Evolutionary conservation across 208 protist genomes (phyloP), one percentile per base, ranked within the genome.

Genomic region (Leishmania turanica): DNA sequence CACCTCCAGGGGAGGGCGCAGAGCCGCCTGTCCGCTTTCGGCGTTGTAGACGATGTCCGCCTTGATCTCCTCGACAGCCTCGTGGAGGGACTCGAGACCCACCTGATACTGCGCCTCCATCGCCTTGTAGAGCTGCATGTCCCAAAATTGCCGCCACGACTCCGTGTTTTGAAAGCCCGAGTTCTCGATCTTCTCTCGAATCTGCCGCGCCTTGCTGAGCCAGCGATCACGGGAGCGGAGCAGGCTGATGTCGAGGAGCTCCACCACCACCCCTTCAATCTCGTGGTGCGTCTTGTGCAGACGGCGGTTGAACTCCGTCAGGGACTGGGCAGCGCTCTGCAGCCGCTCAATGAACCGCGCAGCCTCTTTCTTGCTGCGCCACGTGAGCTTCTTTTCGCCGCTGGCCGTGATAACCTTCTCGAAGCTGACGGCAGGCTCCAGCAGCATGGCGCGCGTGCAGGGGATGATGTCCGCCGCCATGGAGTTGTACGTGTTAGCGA

Each of bases 71-170:
- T 92, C 87, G 37, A 99, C 89, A 13, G 87, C 86, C 74, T 98
- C 97, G 88, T 99, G 96, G 21, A 99, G 92, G 42, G 87, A 93
- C 87, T 99, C 96, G 31, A 99, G 84, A 0, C 98, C 98, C 9
- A 93, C 64, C 76, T 97, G 94, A 88, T 99, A 99, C 90, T 99
- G 97, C 76, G 92, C 81, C 83, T 99, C 98, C 83, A 99, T 92
- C 34, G 95, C 98, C 86, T 99, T 99, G 96, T 99, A 99, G 1
- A 99, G 76, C 85, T 99, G 98, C 91, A 98, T 93, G 88, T 99
- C 98, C 98, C 98, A 99, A 89, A 99, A 99, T 40, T 89, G 76
- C 77, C 93, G 96, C 99, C 99, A 99, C 82, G 89, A 71, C 17
- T 95, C 89, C 86, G 98, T 99, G 85, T 96, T 95, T 42, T 92